Percentiles rank a stretch among this genome's conserved stretches.
phyloP scores from a whole-genome alignment of 495 filamentous ascomycete species.

The Talaromyces trachyspermus region DNA sequence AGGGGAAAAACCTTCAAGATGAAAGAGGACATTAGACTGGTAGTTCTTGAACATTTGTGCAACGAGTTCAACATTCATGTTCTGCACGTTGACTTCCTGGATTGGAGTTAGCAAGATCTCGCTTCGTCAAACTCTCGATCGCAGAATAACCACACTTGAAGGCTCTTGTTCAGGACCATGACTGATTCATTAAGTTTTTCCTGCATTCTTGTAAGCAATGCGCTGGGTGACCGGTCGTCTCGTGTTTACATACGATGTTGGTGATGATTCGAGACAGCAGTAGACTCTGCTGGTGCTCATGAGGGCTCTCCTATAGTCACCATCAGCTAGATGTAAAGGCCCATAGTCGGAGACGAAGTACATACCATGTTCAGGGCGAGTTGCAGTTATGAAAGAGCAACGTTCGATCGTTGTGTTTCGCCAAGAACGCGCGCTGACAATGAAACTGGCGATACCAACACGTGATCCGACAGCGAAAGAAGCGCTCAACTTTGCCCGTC shows the following conservation, averaged over 20 bases:
- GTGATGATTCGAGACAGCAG: constrained; percentile 92
- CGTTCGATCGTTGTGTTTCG: neutral
- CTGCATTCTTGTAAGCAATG: constrained; percentile 33
- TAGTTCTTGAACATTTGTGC: constrained; percentile 99
- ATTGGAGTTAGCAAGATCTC: constrained; percentile 7
- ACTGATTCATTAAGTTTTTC: constrained; percentile 97
- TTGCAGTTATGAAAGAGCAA: neutral
- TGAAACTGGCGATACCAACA: neutral
- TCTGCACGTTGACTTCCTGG: constrained; percentile 94
- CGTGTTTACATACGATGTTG: constrained; percentile 65
- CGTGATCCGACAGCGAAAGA: neutral
- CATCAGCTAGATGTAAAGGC: too few relatives aligned
- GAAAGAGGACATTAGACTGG: constrained; percentile 94
- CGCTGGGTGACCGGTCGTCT: neutral
- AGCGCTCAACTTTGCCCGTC: neutral
- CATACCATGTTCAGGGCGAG: too few relatives aligned
- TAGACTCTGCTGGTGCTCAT: constrained; percentile 93
- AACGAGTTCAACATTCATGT: constrained; percentile 96
- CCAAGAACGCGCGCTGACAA: constrained; percentile 4
- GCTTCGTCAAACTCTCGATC: neutral
- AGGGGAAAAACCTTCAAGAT: constrained; percentile 71
- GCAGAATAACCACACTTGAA: constrained; percentile 53
- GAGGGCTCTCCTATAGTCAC: constrained; percentile 72
- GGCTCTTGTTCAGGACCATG: constrained; percentile 81
- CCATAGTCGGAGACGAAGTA: too few relatives aligned